phyloP scores from a whole-genome alignment of 306 rosid species.

The Oxytropis ochrocephala region DNA sequence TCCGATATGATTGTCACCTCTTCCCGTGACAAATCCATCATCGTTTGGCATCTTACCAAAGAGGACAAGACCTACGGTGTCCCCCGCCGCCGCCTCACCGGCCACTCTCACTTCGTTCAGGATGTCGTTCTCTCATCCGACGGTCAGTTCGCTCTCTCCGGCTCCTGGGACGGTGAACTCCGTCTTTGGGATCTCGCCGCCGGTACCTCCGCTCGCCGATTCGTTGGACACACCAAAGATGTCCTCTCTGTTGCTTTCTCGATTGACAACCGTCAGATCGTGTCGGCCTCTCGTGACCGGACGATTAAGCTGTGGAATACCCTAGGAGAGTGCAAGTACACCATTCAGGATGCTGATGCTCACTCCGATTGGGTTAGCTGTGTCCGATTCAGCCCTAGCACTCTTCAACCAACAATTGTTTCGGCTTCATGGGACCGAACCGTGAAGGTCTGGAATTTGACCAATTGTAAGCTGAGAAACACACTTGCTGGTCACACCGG shows the following conservation, averaged over 20 bases:
- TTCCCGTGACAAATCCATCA: conserved; percentile 88
- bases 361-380: conserved; percentile 93
- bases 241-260: conserved; percentile 95
- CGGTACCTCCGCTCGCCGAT: conserved; percentile 79
- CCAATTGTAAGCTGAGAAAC: conserved; percentile 73
- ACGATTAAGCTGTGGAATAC: conserved; percentile 98
- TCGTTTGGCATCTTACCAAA: conserved; percentile 83
- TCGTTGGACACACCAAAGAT: conserved; percentile 92
- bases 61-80: conserved; percentile 91
- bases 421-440: conserved; percentile 64
- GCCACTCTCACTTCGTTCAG: conserved; percentile 85
- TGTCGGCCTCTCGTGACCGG: conserved; percentile 94
- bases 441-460: conserved; percentile 81
- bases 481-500: conserved; percentile 76
- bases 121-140: conserved; percentile 97
- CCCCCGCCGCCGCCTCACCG: conserved; percentile 85
- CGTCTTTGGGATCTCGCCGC: conserved; percentile 88
- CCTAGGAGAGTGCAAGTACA: conserved; percentile 91
- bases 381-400: conserved; percentile 77
- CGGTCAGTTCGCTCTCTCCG: conserved; percentile 96
- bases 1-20: conserved; percentile 81
- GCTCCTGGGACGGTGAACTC: conserved; percentile 99
- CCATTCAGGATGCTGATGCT: conserved; percentile 70
- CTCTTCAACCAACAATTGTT: conserved; percentile 67
- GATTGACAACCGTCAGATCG: conserved; percentile 95